Conservation (phyloP, 768 basidiomycete genomes). For the Psilocybe subaeruginosa region DNA sequence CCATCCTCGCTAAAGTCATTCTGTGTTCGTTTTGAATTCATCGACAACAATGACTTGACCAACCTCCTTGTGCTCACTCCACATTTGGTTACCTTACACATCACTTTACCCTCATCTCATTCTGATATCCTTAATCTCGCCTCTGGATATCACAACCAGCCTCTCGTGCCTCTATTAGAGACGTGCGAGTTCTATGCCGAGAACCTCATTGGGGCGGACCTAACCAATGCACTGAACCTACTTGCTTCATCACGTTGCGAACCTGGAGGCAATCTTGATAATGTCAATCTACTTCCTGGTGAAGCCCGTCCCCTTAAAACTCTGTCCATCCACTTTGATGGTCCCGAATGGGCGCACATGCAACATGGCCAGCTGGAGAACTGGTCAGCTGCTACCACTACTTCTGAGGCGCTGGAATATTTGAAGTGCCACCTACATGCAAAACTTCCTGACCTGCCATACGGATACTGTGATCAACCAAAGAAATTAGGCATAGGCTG, state of each 20-base stretch:
- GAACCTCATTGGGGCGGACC: not conserved
- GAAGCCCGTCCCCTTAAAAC: conserved; percentile 3
- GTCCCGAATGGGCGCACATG: not conserved
- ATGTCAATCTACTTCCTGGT: not conserved
- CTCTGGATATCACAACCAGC: not conserved
- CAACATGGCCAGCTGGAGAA: conserved; percentile 15
- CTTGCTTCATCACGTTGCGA: conserved; percentile 15
- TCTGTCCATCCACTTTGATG: conserved; percentile 15
- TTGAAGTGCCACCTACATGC: conserved; percentile 7
- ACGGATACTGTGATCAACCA: not conserved
- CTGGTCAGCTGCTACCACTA: conserved; percentile 1
- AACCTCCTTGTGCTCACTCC: conserved; percentile 18
- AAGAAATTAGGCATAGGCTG: conserved; percentile 7
- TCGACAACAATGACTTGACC: conserved; percentile 14
- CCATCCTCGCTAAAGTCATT: conserved; percentile 17
- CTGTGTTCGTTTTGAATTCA: conserved; percentile 17
- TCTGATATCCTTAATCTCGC: conserved; percentile 15
- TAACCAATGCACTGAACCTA: conserved; percentile 8
- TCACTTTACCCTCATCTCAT: conserved; percentile 12
- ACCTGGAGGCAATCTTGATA: not conserved
- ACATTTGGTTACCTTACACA: conserved; percentile 18
- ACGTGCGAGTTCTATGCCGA: conserved; percentile 14
- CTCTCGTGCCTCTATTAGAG: conserved; percentile 15
- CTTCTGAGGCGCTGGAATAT: not conserved
- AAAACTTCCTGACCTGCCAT: conserved; percentile 8